Evolutionary conservation across 768 basidiomycete species (phyloP), one percentile per base, ranked within the genome.

Genomic region (Leccinellum luteum): DNA sequence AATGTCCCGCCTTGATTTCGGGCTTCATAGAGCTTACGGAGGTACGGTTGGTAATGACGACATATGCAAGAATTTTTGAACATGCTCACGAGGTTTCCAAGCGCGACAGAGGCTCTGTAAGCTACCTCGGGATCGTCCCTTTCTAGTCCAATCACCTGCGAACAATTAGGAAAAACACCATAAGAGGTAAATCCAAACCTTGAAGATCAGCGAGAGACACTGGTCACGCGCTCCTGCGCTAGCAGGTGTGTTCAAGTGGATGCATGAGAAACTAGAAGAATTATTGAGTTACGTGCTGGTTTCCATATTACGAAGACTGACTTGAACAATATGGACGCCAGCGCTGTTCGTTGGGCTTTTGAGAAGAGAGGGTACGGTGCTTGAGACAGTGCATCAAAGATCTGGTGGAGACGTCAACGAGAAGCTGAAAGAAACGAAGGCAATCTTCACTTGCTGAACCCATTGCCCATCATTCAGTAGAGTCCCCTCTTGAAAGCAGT

Each of bases 301-400:
- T 48, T 50, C 19, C 13, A 27, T 34, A 31, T 35, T 19, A 56
- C 32, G 13, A 17, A 31, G 17, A 79, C 89, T 65, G 63, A 98
- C 96, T 98, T 98, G 75, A 98, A 86, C 31, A 91, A 72, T 34
- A 94, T 74, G 0, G 94, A 95, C 4, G 90, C 86, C 48, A 94
- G 67, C 0, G 92, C 89, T 4, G 92, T 78, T 30, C 90, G 83
- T 50, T 89, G 89, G 4, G 78, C 75, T 72, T 91, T 94, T 38
- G 80, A 82, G 64, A 92, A 73, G 4, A 76, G 72, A 19, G 75
- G 69, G 56, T 85, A 86, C 1, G 83, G 78, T 6, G 75, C 79
- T 44, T 81, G 75, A 27, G 69, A 65, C 52, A 93, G 64, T 28
- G 75, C 73, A 49, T 78, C 78, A 23, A 92, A 74, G 35, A 91